Evolutionary conservation across 441 rosid genomes (phyloP), one percentile per base, ranked within the genome.

Genomic region (Eugenia klotzschiana): DNA sequence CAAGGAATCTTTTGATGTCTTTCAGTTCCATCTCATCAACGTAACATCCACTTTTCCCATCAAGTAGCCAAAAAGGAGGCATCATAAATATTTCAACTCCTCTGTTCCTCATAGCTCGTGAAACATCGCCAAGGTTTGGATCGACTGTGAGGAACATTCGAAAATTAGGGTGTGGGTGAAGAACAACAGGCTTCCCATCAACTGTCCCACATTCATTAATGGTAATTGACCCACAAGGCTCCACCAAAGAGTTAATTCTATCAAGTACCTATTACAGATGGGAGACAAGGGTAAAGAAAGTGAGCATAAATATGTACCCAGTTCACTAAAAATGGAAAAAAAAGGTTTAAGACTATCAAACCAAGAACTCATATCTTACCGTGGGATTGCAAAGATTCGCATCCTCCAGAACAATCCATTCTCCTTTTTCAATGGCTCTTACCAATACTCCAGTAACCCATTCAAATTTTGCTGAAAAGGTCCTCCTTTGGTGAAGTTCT

Each of bases 371-470:
- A 72, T 74, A 33, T 79, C 85, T 73, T 94, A 97, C 99, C 92
- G 99, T 96, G 80, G 99, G 99, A 88, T 92, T 97, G 88, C 99
- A 97, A 82, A 96, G 95, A 89, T 97, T 97, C 87, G 99, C 99
- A 89, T 96, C 93, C 89, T 97, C 94, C 64, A 97, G 89, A 83
- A 97, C 92, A 77, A 97, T 87, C 99, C 99, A 97, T 87, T 97
- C 99, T 86, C 99, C 99, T 83, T 92, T 94, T 89, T 97, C 98
- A 84, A 97, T 93, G 52, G 99, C 99, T 91, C 90, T 97, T 84
- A 94, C 87, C 80, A 97, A 92, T 86, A 85, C 86, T 81, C 99
- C 99, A n/a, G 94, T 88, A 83, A 94, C 95, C 99, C 99, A 97
- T 90, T 96, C 99, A 90, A 97, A 97, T 88, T 93, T 97, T 26